Evolutionary conservation across 495 filamentous ascomycete genomes (phyloP).

Genomic region (Annulohypoxylon maeteangense): DNA sequence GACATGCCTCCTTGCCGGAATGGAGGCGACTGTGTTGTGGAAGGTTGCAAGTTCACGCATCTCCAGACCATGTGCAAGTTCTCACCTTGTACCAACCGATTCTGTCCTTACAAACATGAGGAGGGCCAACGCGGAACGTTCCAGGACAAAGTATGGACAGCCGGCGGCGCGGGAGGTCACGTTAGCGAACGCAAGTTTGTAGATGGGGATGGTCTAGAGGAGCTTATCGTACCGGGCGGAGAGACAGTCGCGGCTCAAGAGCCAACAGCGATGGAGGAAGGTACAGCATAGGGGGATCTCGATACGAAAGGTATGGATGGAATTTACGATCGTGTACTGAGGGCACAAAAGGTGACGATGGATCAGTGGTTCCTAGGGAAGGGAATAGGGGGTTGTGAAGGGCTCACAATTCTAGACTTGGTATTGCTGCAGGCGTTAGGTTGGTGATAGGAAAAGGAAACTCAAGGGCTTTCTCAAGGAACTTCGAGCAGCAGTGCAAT

Average conservation of each 20-base stretch:
- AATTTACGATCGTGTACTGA: conserved; percentile 7
- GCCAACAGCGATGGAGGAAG: conserved; percentile 23
- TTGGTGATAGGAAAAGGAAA: conserved; percentile 40
- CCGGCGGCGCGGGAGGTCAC: conserved; percentile 68
- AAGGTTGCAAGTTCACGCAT: conserved; percentile 92
- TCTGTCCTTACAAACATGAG: conserved; percentile 88
- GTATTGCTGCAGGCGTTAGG: conserved; percentile 40
- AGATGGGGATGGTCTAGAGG: conserved; percentile 72
- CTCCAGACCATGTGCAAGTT: conserved; percentile 84
- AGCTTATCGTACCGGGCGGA: conserved; percentile 77
- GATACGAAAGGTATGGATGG: not conserved
- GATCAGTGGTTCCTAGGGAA: conserved; percentile 9
- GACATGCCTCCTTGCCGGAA: conserved; percentile 84
- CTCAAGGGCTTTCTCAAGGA: conserved; percentile 25
- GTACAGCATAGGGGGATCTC: conserved; percentile 21
- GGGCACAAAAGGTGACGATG: conserved; percentile 5
- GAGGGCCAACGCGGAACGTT: conserved; percentile 88
- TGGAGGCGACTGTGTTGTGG: conserved; percentile 85
- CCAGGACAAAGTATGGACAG: conserved; percentile 91
- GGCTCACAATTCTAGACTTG: conserved; percentile 30
- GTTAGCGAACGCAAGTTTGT: conserved; percentile 95
- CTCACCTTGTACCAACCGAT: conserved; percentile 86
- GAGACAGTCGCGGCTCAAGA: conserved; percentile 42
- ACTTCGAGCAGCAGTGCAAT: conserved; percentile 37
- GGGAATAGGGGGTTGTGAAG: conserved; percentile 12